Evolutionary conservation across 805 yeast species (phyloP).

Genomic region (Candida dajiaensis): DNA sequence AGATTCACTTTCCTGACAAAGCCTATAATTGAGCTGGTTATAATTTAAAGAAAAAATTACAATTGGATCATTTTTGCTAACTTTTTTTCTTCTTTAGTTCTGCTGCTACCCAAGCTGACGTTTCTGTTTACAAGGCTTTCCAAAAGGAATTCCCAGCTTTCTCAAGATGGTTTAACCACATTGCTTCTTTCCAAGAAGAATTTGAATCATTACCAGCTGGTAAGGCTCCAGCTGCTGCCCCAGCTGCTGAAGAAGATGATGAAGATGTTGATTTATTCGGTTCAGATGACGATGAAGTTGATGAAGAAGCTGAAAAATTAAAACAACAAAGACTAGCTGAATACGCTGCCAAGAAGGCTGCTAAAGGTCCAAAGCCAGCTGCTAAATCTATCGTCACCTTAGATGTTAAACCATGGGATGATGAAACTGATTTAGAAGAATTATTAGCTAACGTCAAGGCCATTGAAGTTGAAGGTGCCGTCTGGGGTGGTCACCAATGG

Average conservation of each 20-base stretch:
- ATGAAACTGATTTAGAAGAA: slow-evolving; percentile 93
- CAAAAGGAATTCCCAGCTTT: slow-evolving; percentile 88
- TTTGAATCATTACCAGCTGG: slow-evolving; percentile 80
- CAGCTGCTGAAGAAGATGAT: slow-evolving; percentile 74
- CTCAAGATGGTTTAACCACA: slow-evolving; percentile 98
- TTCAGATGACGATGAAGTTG: slow-evolving; percentile 86
- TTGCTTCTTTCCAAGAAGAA: slow-evolving; percentile 87
- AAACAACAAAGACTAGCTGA: slow-evolving; percentile 98
- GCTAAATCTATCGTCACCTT: slow-evolving; percentile 96
- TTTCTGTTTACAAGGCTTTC: slow-evolving; percentile 88
- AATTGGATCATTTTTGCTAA: slow-evolving; percentile 10
- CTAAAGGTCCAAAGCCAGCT: slow-evolving; percentile 96
- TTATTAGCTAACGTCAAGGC: slow-evolving; percentile 81
- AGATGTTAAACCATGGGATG: slow-evolving; percentile 99
- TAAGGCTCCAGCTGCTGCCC: slow-evolving; percentile 42
- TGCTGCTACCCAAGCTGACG: slow-evolving; percentile 94
- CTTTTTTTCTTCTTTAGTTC: slow-evolving; percentile 47
- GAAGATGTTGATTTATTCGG: slow-evolving; percentile 92
- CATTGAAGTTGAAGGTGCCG: slow-evolving; percentile 85
- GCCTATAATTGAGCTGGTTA: background rate
- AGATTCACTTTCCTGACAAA: slow-evolving; percentile 37
- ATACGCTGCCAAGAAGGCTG: slow-evolving; percentile 96
- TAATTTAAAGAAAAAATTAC: background rate
- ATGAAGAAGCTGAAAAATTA: slow-evolving; percentile 94
- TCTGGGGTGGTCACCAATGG: slow-evolving; percentile 97